Evolutionary conservation across 345 rosid genomes (phyloP).

Genomic region (Sonneratia alba): DNA sequence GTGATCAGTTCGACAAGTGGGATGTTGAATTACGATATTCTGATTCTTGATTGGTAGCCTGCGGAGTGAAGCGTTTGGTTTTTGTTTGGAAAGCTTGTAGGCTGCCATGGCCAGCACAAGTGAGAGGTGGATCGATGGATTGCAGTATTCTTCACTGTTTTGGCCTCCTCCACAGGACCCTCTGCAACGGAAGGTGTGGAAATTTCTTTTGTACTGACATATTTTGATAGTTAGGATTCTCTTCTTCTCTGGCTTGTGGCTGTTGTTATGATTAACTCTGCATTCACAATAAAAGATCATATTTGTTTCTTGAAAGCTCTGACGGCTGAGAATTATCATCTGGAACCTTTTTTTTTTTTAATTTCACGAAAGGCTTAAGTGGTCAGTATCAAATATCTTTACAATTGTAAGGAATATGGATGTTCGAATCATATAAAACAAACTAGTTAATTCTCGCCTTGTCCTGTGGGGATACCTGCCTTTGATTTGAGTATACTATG

Average conservation of each 20-base stretch:
- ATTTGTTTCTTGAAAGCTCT: too few relatives aligned
- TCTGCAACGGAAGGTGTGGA: conserved; percentile 60
- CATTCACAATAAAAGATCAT: too few relatives aligned
- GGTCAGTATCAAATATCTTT: neutral
- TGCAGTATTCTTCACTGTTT: conserved; percentile 75
- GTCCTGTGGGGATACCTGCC: too few relatives aligned
- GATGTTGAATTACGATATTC: conserved; percentile 40
- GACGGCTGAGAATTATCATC: neutral
- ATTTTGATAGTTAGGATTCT: neutral
- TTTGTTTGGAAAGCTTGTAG: conserved; percentile 2
- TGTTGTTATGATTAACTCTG: too few relatives aligned
- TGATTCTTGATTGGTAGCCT: conserved; percentile 41
- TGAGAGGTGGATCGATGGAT: conserved; percentile 92
- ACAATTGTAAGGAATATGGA: too few relatives aligned
- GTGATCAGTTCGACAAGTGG: conserved; percentile 3
- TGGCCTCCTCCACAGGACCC: conserved; percentile 81
- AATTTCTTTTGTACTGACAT: neutral
- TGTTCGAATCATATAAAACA: too few relatives aligned
- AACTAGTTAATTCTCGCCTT: too few relatives aligned
- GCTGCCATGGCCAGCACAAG: conserved; percentile 52
- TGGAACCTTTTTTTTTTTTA: neutral
- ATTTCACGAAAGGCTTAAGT: too few relatives aligned
- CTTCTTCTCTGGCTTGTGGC: neutral
- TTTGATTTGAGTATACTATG: too few relatives aligned
- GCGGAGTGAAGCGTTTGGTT: neutral